A percentile compares a stretch with the other conserved stretches of the same genome.
These are phyloP conservation scores for Nakazawaea siamensis DNA, from an alignment of 805 yeast genomes.

Conservation along the genomic window DNA sequence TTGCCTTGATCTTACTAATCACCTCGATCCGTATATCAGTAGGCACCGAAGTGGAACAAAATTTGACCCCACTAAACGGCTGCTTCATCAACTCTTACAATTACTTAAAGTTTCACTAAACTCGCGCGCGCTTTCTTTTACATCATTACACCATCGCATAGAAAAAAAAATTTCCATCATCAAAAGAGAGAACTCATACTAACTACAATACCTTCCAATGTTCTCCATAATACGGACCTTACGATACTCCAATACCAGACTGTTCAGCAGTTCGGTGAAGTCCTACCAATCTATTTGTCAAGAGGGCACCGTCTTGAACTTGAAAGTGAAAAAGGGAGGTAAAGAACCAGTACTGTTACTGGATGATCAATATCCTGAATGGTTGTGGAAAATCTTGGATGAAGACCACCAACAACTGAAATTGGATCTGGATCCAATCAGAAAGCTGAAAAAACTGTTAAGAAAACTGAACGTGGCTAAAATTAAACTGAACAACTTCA, in stretches of 20 bases:
- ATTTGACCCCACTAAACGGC: conserved; percentile 21
- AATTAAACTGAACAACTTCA: conserved; percentile 75
- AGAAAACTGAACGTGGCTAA: conserved; percentile 58
- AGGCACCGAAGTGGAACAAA: conserved; percentile 50
- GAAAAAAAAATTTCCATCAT: too few species aligned
- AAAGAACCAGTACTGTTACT: conserved; percentile 82
- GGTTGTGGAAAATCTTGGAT: conserved; percentile 89
- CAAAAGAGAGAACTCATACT: too few species aligned
- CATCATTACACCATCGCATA: too few species aligned
- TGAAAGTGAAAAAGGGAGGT: conserved; percentile 73
- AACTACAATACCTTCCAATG: too few species aligned
- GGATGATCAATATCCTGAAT: conserved; percentile 85
- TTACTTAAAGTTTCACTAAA: too few species aligned
- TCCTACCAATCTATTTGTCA: conserved; percentile 39
- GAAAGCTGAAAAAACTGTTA: conserved; percentile 61
- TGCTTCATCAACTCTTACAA: too few species aligned
- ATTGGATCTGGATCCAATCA: conserved; percentile 52
- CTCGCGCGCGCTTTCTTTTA: too few species aligned
- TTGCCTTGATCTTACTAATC: conserved; percentile 33
- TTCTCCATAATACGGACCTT: too few species aligned
- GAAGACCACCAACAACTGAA: conserved; percentile 47
- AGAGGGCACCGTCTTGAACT: conserved; percentile 65
- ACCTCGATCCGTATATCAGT: conserved; percentile 32
- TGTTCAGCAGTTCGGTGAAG: not conserved
- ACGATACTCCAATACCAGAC: not conserved